Evolutionary conservation across 768 basidiomycete species (phyloP).

Genomic region (Mycena capillaripes): DNA sequence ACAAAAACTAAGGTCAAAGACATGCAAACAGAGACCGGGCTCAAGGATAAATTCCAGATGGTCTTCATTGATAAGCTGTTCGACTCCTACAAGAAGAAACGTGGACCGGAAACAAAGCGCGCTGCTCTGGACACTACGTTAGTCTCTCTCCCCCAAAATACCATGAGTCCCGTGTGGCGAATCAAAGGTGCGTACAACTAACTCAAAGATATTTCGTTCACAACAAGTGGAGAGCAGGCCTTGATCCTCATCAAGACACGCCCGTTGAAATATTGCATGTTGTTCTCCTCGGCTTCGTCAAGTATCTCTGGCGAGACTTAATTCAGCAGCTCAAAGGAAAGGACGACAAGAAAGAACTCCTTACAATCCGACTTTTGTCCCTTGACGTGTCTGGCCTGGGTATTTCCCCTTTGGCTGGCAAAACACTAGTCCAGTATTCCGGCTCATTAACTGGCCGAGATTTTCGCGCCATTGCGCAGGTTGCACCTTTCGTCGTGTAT

Average conservation of each 20-base stretch:
- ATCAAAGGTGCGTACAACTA: constrained; percentile 33
- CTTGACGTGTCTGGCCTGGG: constrained; percentile 51
- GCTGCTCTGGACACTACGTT: not conserved
- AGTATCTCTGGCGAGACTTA: constrained; percentile 60
- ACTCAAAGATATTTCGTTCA: too few species aligned
- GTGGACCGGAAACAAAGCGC: constrained; percentile 25
- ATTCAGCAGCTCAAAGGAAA: constrained; percentile 43
- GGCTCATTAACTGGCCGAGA: constrained; percentile 54
- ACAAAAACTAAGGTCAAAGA: constrained; percentile 37
- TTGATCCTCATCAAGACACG: too few species aligned
- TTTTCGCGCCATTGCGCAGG: constrained; percentile 50
- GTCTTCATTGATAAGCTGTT: constrained; percentile 43
- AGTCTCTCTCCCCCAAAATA: not conserved
- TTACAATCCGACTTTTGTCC: constrained; percentile 43
- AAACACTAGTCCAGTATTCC: constrained; percentile 46
- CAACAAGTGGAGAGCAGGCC: too few species aligned
- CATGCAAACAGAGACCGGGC: constrained; percentile 42
- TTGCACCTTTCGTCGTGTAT: too few species aligned
- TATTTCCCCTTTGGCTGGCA: constrained; percentile 44
- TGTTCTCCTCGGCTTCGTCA: constrained; percentile 50
- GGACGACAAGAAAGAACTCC: constrained; percentile 38
- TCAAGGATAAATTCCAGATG: constrained; percentile 51
- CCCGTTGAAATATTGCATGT: constrained; percentile 56
- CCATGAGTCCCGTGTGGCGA: constrained; percentile 27
- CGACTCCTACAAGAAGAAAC: constrained; percentile 37